These are phyloP conservation scores for Colletotrichum sp. DNA, from an alignment of 2,329 filamentous ascomycete genomes.

Conservation along the genomic window DNA sequence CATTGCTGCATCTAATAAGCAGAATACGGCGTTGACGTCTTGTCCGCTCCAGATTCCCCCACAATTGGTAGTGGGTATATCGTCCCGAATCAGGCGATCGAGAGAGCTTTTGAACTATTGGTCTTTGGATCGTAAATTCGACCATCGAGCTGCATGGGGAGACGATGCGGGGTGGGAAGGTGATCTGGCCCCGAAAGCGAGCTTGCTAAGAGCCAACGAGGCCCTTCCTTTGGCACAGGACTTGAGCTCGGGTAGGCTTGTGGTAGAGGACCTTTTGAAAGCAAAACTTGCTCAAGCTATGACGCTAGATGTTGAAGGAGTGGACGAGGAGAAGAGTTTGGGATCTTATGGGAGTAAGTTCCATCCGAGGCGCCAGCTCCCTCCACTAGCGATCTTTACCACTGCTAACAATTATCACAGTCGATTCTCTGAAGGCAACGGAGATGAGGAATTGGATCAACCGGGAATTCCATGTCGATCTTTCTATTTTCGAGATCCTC, in stretches of 20 bases:
- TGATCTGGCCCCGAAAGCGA: background rate
- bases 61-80: slow-evolving; percentile 26
- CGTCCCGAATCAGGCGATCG: slow-evolving; percentile 16
- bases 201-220: slow-evolving; percentile 20
- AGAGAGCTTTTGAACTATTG: slow-evolving; percentile 50
- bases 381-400: background rate
- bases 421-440: slow-evolving; percentile 28
- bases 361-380: background rate
- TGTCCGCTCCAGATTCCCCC: background rate
- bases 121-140: slow-evolving; percentile 27
- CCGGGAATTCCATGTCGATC: slow-evolving; percentile 23
- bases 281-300: slow-evolving; percentile 29
- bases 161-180: slow-evolving; percentile 9
- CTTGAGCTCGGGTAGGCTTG: slow-evolving; percentile 30
- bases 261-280: slow-evolving; percentile 40
- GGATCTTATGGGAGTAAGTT: slow-evolving; percentile 20
- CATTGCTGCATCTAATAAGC: background rate
- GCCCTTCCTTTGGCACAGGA: slow-evolving; percentile 32
- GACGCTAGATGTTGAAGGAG: slow-evolving; percentile 9
- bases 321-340: slow-evolving; percentile 22
- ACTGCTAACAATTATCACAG: background rate
- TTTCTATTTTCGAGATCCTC: slow-evolving; percentile 27
- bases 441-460: slow-evolving; percentile 28
- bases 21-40: background rate
- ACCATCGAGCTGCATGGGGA: background rate